Conservation (phyloP, 139 green algal species). For the Tetradesmus lagerheimii region DNA sequence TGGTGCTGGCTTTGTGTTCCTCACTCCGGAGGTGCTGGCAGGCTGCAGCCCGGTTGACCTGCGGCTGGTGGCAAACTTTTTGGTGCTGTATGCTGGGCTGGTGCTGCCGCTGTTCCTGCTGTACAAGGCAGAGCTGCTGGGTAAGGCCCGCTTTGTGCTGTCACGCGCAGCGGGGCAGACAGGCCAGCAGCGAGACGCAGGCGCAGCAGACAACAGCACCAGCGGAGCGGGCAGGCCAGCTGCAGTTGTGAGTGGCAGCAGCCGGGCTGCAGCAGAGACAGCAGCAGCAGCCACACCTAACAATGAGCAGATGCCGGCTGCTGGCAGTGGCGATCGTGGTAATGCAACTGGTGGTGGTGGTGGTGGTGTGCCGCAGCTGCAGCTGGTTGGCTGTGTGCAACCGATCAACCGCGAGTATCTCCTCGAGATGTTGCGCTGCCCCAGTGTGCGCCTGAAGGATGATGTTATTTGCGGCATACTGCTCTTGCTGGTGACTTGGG, state of each 20-base stretch:
- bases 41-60: not conserved
- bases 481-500: not conserved
- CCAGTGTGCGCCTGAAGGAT: not conserved
- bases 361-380: not conserved
- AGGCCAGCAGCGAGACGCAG: not conserved
- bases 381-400: not conserved
- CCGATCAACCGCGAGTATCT: not conserved
- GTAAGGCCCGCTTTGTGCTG: no score
- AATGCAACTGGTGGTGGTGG: no score
- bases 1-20: not conserved
- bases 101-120: not conserved
- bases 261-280: not conserved
- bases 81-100: not conserved
- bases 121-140: not conserved
- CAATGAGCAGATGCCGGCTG: no score
- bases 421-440: not conserved
- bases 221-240: no score
- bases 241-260: not conserved
- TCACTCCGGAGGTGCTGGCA: not conserved
- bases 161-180: not conserved
- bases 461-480: not conserved
- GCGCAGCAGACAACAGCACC: not conserved
- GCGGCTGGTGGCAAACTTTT: not conserved
- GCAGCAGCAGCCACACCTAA: not conserved
- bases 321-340: no score